Evolutionary conservation across 2,329 filamentous ascomycete species (phyloP).

Genomic region (Lasiodiplodia sp.): DNA sequence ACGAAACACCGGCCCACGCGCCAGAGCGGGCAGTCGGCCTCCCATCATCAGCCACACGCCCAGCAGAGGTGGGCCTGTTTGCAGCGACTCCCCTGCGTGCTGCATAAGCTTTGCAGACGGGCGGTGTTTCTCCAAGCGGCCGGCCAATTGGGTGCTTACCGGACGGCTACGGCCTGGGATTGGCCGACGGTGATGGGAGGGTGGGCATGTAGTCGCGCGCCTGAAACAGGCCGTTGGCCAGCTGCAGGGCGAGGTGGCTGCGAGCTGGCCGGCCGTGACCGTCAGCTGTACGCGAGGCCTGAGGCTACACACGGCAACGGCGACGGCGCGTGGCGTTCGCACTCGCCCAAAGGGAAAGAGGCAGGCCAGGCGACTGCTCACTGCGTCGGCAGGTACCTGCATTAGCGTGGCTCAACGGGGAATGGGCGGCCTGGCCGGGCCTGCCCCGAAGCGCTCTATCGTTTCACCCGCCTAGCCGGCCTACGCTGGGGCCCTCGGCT

Average conservation of each 20-base stretch:
- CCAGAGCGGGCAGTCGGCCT: constrained; percentile 1
- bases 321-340: background rate
- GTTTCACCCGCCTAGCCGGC: constrained; percentile 27
- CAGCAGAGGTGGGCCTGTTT: background rate
- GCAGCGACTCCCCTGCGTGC: constrained; percentile 7
- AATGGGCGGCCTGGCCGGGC: background rate
- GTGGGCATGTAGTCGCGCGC: constrained; percentile 16
- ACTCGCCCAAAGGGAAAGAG: background rate
- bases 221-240: constrained; percentile 21
- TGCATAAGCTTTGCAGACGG: constrained; percentile 7
- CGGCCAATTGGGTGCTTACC: background rate
- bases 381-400: constrained; percentile 18
- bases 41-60: background rate
- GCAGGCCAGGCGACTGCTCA: background rate
- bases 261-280: background rate
- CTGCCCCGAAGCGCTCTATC: constrained; percentile 18
- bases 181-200: background rate
- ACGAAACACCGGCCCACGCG: constrained; percentile 11
- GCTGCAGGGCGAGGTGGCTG: background rate
- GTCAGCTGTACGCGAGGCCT: background rate
- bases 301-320: constrained; percentile 4
- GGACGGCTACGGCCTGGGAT: background rate
- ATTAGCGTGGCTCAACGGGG: constrained; percentile 12
- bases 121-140: background rate
- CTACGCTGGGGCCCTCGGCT: constrained; percentile 1